Percentiles rank a stretch among this genome's conserved stretches.
These are phyloP conservation scores for Eucalyptus marginata DNA, from an alignment of 345 rosid genomes.

Conservation along the genomic window DNA sequence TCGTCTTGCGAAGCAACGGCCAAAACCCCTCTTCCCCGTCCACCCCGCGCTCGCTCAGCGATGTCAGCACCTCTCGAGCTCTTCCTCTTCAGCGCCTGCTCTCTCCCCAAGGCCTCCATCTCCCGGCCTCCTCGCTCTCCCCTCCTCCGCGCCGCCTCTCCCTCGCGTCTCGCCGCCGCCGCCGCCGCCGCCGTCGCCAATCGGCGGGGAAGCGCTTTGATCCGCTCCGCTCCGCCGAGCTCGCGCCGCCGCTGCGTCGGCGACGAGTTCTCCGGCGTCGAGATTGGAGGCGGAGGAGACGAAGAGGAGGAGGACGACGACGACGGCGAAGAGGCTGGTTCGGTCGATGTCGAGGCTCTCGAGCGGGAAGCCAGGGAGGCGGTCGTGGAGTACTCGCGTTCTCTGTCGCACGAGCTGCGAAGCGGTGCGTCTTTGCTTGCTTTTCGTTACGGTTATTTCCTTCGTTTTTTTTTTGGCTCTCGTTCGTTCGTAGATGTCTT, in stretches of 20 bases:
- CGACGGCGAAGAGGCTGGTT: slow-evolving; percentile 9
- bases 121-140: neutral
- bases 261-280: neutral
- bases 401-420: slow-evolving; percentile 52
- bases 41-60: neutral
- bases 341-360: slow-evolving; percentile 42
- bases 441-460: neutral
- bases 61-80: neutral
- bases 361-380: slow-evolving; percentile 67
- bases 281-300: neutral
- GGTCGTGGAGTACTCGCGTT: slow-evolving; percentile 39
- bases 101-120: neutral
- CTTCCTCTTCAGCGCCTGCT: neutral
- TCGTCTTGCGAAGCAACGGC: neutral
- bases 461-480: neutral
- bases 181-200: neutral
- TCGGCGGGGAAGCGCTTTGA: neutral
- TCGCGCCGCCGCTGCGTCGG: neutral
- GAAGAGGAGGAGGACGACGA: neutral
- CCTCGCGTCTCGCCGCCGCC: neutral
- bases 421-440: slow-evolving; percentile 17
- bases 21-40: neutral
- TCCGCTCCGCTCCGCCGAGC: neutral
- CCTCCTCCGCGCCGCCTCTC: neutral
- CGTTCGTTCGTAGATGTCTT: neutral